These are phyloP conservation scores for Elsinoe arachidis DNA, from an alignment of 2,329 filamentous ascomycete genomes.

Conservation along the genomic window DNA sequence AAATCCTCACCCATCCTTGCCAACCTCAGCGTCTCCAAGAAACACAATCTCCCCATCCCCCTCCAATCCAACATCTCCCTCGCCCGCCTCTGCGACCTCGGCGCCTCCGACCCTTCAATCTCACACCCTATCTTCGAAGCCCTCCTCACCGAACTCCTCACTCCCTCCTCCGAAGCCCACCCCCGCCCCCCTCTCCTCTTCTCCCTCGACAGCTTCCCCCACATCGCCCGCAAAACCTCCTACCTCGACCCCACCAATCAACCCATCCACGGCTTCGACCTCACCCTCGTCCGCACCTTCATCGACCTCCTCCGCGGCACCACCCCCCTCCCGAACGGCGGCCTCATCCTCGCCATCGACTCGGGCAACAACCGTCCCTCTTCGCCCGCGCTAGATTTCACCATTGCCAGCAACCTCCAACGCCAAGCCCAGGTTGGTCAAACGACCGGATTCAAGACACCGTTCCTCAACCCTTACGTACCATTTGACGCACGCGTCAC, in stretches of 20 bases:
- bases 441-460: constrained; percentile 26
- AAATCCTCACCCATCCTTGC: constrained; percentile 64
- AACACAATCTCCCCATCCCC: constrained; percentile 51
- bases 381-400: constrained; percentile 53
- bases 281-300: constrained; percentile 68
- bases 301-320: constrained; percentile 59
- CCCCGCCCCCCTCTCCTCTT: constrained; percentile 59
- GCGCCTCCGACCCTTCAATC: constrained; percentile 64
- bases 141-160: constrained; percentile 69
- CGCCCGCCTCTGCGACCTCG: constrained; percentile 57
- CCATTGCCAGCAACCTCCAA: constrained; percentile 10
- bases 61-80: constrained; percentile 54
- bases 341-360: constrained; percentile 64
- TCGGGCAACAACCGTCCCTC: constrained; percentile 61
- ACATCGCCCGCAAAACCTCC: constrained; percentile 68
- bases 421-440: constrained; percentile 18
- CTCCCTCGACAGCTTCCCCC: constrained; percentile 66
- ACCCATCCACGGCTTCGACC: constrained; percentile 76
- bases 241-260: constrained; percentile 67
- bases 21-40: constrained; percentile 40
- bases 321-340: constrained; percentile 57
- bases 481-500: constrained; percentile 46
- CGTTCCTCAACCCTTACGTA: constrained; percentile 44
- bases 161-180: constrained; percentile 34
- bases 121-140: constrained; percentile 75